Percentiles rank a stretch among this genome's conserved stretches.
These are phyloP conservation scores for Xylaria sp. DNA, from an alignment of 2,329 filamentous ascomycete genomes.

Conservation along the genomic window DNA sequence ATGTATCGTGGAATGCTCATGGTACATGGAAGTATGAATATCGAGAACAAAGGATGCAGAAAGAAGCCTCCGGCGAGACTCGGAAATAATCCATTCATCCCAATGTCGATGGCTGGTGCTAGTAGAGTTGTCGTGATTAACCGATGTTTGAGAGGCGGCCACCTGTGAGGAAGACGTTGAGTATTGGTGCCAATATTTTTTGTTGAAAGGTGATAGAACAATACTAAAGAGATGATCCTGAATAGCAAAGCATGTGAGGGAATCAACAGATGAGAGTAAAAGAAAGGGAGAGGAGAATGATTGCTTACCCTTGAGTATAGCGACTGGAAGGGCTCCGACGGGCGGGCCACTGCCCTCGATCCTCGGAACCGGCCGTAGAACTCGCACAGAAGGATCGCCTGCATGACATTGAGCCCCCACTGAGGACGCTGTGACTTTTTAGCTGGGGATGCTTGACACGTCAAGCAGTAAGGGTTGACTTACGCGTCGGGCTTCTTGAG, in stretches of 20 bases:
- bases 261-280: slow-evolving; percentile 41
- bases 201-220: slow-evolving; percentile 48
- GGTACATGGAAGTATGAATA: slow-evolving; percentile 64
- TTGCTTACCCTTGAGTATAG: slow-evolving; percentile 66
- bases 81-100: slow-evolving; percentile 63
- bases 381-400: slow-evolving; percentile 65
- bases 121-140: slow-evolving; percentile 37
- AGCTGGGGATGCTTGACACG: slow-evolving; percentile 19
- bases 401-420: slow-evolving; percentile 63
- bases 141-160: slow-evolving; percentile 49
- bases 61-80: slow-evolving; percentile 64
- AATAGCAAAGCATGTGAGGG: slow-evolving; percentile 48
- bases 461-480: slow-evolving; percentile 45
- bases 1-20: slow-evolving; percentile 58
- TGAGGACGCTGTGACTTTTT: slow-evolving; percentile 53
- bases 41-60: slow-evolving; percentile 67
- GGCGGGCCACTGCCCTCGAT: slow-evolving; percentile 57
- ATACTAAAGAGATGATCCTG: slow-evolving; percentile 50
- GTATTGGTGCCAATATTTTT: slow-evolving; percentile 48
- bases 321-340: slow-evolving; percentile 61
- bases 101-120: slow-evolving; percentile 54
- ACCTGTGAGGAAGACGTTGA: slow-evolving; percentile 55
- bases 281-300: slow-evolving; percentile 47
- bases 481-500: slow-evolving; percentile 61
- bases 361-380: slow-evolving; percentile 66